Conservation (phyloP, 2,329 filamentous ascomycete genomes). For the Colletotrichum scovillei region DNA sequence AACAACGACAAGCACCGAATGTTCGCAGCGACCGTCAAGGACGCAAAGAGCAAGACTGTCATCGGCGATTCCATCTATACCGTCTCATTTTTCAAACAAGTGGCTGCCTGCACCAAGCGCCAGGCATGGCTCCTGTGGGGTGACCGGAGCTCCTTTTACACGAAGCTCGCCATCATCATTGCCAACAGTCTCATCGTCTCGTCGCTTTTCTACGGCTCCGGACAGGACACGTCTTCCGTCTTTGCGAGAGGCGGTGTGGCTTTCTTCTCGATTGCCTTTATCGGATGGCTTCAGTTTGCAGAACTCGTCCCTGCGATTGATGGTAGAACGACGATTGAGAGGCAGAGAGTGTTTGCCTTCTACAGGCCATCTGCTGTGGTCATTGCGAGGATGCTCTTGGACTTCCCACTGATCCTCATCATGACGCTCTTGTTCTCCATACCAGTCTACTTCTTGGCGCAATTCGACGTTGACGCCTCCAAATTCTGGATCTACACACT, state of each 20-base stretch:
- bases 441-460: slow-evolving; percentile 29
- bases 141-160: slow-evolving; percentile 79
- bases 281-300: slow-evolving; percentile 36
- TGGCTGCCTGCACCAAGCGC: slow-evolving; percentile 74
- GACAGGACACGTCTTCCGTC: slow-evolving; percentile 40
- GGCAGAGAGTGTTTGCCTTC: slow-evolving; percentile 30
- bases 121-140: slow-evolving; percentile 85
- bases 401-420: slow-evolving; percentile 27
- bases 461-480: slow-evolving; percentile 30
- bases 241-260: slow-evolving; percentile 15
- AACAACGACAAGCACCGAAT: slow-evolving; percentile 45
- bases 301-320: slow-evolving; percentile 27
- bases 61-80: slow-evolving; percentile 80
- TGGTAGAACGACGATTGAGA: slow-evolving; percentile 30
- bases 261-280: slow-evolving; percentile 36
- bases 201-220: slow-evolving; percentile 80
- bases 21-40: slow-evolving; percentile 27
- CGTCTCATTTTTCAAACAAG: slow-evolving; percentile 78
- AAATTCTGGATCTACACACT: slow-evolving; percentile 35
- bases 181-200: slow-evolving; percentile 80
- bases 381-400: slow-evolving; percentile 21
- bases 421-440: slow-evolving; percentile 28
- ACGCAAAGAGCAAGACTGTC: slow-evolving; percentile 74
- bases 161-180: slow-evolving; percentile 83
- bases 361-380: slow-evolving; percentile 35